phyloP scores from a whole-genome alignment of 164 flowering plant species.

The grape (Vitis vinifera) region ASM3070453v1 NC_081817.1:7313001-7313500 shows the following conservation, averaged over 20 bases:
- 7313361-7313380: no score
- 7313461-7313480: no score
- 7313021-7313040: conserved; percentile 4
- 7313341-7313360: no score
- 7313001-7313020: conserved; percentile 10
- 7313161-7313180: conserved; percentile 54
- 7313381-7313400: no score
- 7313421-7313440: no score
- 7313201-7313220: conserved; percentile 23
- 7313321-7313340: no score
- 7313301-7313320: background rate
- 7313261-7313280: background rate
- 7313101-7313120: conserved; percentile 50
- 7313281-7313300: background rate
- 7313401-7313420: no score
- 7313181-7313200: conserved; percentile 31
- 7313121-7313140: conserved; percentile 55
- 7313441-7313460: no score
- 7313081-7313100: conserved; percentile 63
- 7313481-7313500: no score
- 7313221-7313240: background rate
- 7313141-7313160: conserved; percentile 52
- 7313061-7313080: conserved; percentile 59
- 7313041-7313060: conserved; percentile 57
- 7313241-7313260: conserved; percentile 2